Base-by-base conservation (phyloP, 768 basidiomycete species). In the Lactifluus volemus region DNA sequence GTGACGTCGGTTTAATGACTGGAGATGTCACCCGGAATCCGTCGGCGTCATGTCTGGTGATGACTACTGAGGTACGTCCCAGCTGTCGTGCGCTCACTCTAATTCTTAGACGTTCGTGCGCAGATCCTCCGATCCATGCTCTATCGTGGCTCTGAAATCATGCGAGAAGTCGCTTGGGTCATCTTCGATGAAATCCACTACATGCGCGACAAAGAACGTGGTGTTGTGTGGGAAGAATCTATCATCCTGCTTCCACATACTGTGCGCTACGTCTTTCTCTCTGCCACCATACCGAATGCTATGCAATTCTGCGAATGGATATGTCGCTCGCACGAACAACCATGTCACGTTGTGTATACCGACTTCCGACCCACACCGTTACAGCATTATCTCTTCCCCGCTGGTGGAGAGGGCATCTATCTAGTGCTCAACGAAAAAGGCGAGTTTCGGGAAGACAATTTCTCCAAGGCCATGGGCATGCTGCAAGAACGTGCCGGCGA, bases 271-370 rank as follows among this genome's bases (percentile, higher is more conserved):
- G 96, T 99, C 61, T 99, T 99, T 75, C 85, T 99, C 39, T 99
- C 97, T 21, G 96, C 97, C 63, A 99, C 97, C 15, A 98, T 99
- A 55, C 97, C 97, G 48, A 98, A 99, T 74, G 94, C 96, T 10
- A 96, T 97, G 92, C 92, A 99, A 70, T 99, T 99, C 67, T 93
- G 96, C 30, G 92, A 98, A 73, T 99, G 97, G 97, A 93, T 99
- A 70, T 92, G 89, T 78, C 90, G 92, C 70, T 92, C 89, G 1
- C 97, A 98, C 69, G 88, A 95, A 62, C 97, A 98, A 68, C 96
- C 97, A 0, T 98, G 97, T 73, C 97, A 99, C 70, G 92, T 99
- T 70, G 95, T 99, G 44, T 99, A 98, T 73, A 99, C 97, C 62
- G 94, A 99, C 75, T 98, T 98, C 77, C 87, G 97, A 39, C 97